A percentile compares a stretch with the other conserved stretches of the same genome.
These are phyloP conservation scores for Jatropha multifida DNA, from an alignment of 441 rosid genomes.

Conservation along the genomic window DNA sequence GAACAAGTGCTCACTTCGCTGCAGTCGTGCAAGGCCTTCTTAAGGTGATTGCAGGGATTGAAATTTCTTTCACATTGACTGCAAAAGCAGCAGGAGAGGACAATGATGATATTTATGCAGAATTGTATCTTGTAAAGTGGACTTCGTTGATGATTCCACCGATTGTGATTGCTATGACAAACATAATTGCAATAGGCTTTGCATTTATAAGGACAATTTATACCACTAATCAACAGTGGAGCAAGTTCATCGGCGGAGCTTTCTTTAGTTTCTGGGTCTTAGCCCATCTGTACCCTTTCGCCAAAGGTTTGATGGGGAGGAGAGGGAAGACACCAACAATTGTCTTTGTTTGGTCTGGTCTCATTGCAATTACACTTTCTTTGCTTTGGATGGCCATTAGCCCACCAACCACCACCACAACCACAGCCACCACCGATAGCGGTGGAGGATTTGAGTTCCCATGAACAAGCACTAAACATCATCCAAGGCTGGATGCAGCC, in stretches of 20 bases:
- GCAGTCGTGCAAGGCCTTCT: constrained; percentile 79
- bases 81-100: constrained; percentile 74
- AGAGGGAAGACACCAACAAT: constrained; percentile 86
- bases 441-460: constrained; percentile 63
- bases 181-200: constrained; percentile 63
- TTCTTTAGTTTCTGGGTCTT: constrained; percentile 92
- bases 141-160: constrained; percentile 81
- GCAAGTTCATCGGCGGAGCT: constrained; percentile 82
- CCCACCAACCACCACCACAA: constrained; percentile 36
- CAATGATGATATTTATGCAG: constrained; percentile 71
- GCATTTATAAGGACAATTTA: constrained; percentile 69
- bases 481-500: background rate
- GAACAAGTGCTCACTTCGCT: constrained; percentile 77
- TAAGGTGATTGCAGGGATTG: constrained; percentile 85
- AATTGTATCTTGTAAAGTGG: constrained; percentile 79
- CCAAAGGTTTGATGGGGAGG: constrained; percentile 90
- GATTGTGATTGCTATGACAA: constrained; percentile 79
- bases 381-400: constrained; percentile 69
- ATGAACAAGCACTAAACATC: constrained; percentile 18
- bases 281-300: constrained; percentile 89
- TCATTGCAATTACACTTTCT: constrained; percentile 78
- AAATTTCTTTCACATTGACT: constrained; percentile 85
- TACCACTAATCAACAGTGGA: constrained; percentile 70
- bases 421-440: constrained; percentile 7
- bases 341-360: constrained; percentile 87